Evolutionary conservation across 2,329 filamentous ascomycete genomes (phyloP), one percentile per base, ranked within the genome.

Genomic region (Chaetomium strumarium): DNA sequence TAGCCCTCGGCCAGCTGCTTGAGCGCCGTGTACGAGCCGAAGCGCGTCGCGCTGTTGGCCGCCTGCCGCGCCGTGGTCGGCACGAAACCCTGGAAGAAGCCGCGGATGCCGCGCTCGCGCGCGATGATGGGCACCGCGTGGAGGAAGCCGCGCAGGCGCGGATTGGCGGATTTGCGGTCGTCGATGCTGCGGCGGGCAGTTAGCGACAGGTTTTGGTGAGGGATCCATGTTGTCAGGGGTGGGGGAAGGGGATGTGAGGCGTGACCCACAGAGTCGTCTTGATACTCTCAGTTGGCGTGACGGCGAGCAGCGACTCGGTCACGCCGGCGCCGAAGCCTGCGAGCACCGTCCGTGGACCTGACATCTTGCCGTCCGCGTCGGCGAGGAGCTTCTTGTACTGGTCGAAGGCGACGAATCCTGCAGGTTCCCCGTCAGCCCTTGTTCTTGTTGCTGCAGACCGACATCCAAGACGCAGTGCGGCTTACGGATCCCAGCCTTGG

Each of bases 271-370:
- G 75, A 62, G 95, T 95, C 46, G 93, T 99, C 77, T 99, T 99
- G 72, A 99, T 96, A 64, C 89, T 95, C 73, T 99, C 93, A 54
- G 95, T 96, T 0, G 93, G 93, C 33, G 93, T 99, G 33, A 99
- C 93, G 11, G 93, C 93, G 3, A 99, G 74, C 47, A 96, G 73
- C 3, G 88, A 95, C 74, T 99, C 93, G 2, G 92, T 97, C 47
- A 95, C 88, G 52, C 93, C 93, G 9, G 93, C 93, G 54, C 92
- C 89, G 66, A 99, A 96, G 3, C 93, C 93, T 38, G 91, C 91
- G 53, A 96, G 80, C 1, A 97, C 93, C 1, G 92, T 97, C 59
- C 86, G 81, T 13, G 92, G 91, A 0, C 93, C 92, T 4, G 88
- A 90, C 39, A 97, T 86, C 60, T 92, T 91, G 61, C 93, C 93